These are phyloP conservation scores for Herpotrichia juniperi DNA, from an alignment of 2,329 filamentous ascomycete genomes.

Conservation along the genomic window DNA sequence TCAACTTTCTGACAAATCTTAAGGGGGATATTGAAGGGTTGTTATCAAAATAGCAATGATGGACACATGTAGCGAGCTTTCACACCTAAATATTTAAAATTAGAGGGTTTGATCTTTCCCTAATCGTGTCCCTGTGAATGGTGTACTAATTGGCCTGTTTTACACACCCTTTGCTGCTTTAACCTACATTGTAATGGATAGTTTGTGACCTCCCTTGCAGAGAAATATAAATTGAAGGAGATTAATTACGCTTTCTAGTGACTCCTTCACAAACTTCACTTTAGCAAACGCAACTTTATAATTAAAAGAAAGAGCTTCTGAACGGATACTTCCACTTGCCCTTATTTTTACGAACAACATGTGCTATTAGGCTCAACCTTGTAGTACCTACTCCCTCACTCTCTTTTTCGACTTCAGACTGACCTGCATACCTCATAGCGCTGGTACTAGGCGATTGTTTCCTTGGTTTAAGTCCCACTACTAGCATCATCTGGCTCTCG, in stretches of 20 bases:
- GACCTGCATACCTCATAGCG: slow-evolving; percentile 5
- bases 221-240: no score
- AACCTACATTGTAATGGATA: no score
- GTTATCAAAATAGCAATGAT: slow-evolving; percentile 3
- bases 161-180: no score
- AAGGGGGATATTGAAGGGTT: slow-evolving; percentile 2
- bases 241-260: slow-evolving; percentile 26
- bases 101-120: neutral
- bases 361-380: slow-evolving; percentile 16
- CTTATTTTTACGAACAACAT: slow-evolving; percentile 48
- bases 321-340: slow-evolving; percentile 47
- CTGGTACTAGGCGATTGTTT: slow-evolving; percentile 13
- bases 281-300: slow-evolving; percentile 47
- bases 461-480: slow-evolving; percentile 10
- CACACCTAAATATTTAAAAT: neutral
- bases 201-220: no score
- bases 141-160: no score
- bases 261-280: slow-evolving; percentile 47
- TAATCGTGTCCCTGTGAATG: slow-evolving; percentile 13
- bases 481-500: slow-evolving; percentile 18
- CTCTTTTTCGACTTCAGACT: neutral
- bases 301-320: slow-evolving; percentile 47
- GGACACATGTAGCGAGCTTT: neutral
- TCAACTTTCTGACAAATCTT: neutral
- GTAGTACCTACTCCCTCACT: slow-evolving; percentile 3